Evolutionary conservation across 2,329 filamentous ascomycete species (phyloP).

Genomic region (Sclerotinia subarctica): DNA sequence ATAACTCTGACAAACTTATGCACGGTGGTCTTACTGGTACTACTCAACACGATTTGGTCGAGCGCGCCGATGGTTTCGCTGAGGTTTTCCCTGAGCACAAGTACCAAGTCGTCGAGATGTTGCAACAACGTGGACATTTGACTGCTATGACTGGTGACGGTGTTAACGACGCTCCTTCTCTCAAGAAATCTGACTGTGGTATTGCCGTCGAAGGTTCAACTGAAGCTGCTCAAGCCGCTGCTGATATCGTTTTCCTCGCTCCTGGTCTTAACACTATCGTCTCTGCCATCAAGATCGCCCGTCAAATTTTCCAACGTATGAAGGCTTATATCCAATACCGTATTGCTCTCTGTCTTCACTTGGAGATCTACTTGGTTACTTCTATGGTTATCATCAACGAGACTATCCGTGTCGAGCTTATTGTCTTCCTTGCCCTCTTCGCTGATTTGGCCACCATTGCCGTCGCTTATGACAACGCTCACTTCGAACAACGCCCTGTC

Average conservation of each 20-base stretch:
- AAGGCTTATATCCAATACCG: slow-evolving; percentile 95
- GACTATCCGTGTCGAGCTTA: slow-evolving; percentile 67
- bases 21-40: slow-evolving; percentile 71
- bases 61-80: slow-evolving; percentile 90
- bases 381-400: slow-evolving; percentile 80
- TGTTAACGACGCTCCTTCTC: slow-evolving; percentile 88
- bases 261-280: slow-evolving; percentile 90
- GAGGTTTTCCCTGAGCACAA: slow-evolving; percentile 96
- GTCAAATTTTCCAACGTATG: slow-evolving; percentile 96
- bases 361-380: slow-evolving; percentile 77
- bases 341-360: slow-evolving; percentile 86
- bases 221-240: slow-evolving; percentile 84
- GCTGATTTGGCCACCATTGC: slow-evolving; percentile 77
- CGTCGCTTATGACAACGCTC: slow-evolving; percentile 75
- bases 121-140: slow-evolving; percentile 89
- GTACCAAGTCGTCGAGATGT: slow-evolving; percentile 90
- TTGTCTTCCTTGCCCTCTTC: slow-evolving; percentile 77
- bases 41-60: slow-evolving; percentile 72
- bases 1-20: slow-evolving; percentile 75
- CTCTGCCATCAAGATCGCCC: slow-evolving; percentile 86
- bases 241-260: slow-evolving; percentile 91
- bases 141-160: slow-evolving; percentile 96
- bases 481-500: slow-evolving; percentile 70
- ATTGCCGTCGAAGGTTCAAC: slow-evolving; percentile 92
- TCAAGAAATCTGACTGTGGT: slow-evolving; percentile 93